Evolutionary conservation across 495 filamentous ascomycete species (phyloP), one percentile per base, ranked within the genome.

Genomic region (Podospora appendiculata): DNA sequence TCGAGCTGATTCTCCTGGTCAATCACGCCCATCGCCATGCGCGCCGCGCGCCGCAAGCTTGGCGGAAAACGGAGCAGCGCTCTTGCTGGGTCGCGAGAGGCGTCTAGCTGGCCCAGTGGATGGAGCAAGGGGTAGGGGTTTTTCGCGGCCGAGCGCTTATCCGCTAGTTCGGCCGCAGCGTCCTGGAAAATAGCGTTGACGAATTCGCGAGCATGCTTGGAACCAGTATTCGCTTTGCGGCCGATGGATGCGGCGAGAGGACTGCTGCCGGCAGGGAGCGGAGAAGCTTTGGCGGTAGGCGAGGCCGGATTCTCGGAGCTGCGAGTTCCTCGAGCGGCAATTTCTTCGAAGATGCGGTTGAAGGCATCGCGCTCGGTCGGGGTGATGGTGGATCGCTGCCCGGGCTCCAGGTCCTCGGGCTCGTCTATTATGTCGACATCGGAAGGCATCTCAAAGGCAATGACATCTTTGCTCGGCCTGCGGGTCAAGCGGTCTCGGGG

Each of bases 281-380:
- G 35, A 14, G 43, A 9, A 11, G 42, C 11, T 47, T 25, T 36
- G n/a, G 16, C 42, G 38, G 25, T 10, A 11, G 19, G 6, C n/a
- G 17, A 47, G 41, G 40, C 18, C 43, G 44, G 9, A n/a, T 13
- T 34, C 5, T 25, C 13, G 25, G 25, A 2, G 25, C 25, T 25
- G 25, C 25, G 25, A 25, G 39, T 19, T 12, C 63, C 56, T 19
- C 64, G 56, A 0, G 51, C 56, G 32, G 69, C 68, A 17, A 84
- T 74, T 45, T 82, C 80, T 8, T 68, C 66, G 53, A 85, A 83
- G 52, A 87, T 82, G 47, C 71, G 69, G 42, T 78, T 69, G 59
- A 87, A 87, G 1, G 76, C 67, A 4, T 68, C 66, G 34, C 69
- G 63, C 57, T 87, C 83, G 0, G 65, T 45, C 1, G 71, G 71